phyloP scores from a whole-genome alignment of 1,139 yeast genomes.

The Candida sp. region DNA sequence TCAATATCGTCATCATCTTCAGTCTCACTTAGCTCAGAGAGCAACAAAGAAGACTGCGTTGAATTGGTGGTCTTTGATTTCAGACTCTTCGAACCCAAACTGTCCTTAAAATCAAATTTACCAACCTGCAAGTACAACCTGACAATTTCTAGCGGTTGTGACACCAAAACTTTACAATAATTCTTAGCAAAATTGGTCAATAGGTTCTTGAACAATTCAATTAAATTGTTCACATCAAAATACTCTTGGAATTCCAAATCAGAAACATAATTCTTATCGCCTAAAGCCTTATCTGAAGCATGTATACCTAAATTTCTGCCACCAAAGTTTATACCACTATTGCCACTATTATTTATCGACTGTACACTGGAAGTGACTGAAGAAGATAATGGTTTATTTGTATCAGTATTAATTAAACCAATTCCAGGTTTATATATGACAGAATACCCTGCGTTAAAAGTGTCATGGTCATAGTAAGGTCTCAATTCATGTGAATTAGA shows the following conservation, averaged over 20 bases:
- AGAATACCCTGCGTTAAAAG: slow-evolving; percentile 65
- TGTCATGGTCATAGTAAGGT: slow-evolving; percentile 72
- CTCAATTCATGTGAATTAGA: slow-evolving; percentile 29
- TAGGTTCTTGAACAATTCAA: slow-evolving; percentile 52
- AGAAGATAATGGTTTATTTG: slow-evolving; percentile 28
- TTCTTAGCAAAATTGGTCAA: slow-evolving; percentile 60
- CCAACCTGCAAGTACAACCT: slow-evolving; percentile 82
- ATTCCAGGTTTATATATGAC: slow-evolving; percentile 60
- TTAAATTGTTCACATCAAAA: slow-evolving; percentile 55
- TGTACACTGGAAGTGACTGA: slow-evolving; percentile 11
- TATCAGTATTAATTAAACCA: slow-evolving; percentile 48
- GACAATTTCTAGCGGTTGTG: slow-evolving; percentile 90
- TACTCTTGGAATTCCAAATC: slow-evolving; percentile 71
- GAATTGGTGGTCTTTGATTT: slow-evolving; percentile 4
- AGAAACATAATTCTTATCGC: slow-evolving; percentile 47
- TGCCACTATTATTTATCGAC: slow-evolving; percentile 6
- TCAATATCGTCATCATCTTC: slow-evolving; percentile 53
- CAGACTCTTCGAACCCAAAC: slow-evolving; percentile 6
- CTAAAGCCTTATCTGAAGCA: slow-evolving; percentile 14
- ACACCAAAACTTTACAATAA: slow-evolving; percentile 62
- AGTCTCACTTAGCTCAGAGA: slow-evolving; percentile 10
- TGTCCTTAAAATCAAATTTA: slow-evolving; percentile 32
- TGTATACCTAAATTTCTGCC: slow-evolving; percentile 18
- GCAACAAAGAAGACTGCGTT: slow-evolving; percentile 10
- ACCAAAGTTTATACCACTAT: not conserved